Evolutionary conservation across 225 moss, liverwort and hornwort genomes (phyloP), one percentile per base, ranked within the genome.

Genomic region (Antitrichia curtipendula): DNA sequence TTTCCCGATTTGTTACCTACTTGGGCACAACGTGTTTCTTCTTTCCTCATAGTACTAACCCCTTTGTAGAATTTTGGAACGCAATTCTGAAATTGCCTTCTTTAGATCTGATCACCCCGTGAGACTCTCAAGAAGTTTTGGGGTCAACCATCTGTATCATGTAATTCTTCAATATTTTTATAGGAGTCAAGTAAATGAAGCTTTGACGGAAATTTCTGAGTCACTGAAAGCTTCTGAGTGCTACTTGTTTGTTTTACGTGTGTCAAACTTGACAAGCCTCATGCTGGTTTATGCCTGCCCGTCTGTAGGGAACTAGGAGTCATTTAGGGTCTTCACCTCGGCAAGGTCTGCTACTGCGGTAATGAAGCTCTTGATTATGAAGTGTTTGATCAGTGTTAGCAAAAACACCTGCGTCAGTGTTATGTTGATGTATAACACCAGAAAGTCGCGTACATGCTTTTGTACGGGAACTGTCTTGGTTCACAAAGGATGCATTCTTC

Each of bases 131-230:
- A 70, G 63, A 84, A 49, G 56, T 56, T 85, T 69, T 69, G 61
- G 84, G 79, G 78, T 80, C 63, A 79, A 78, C 64, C 66, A 53
- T 87, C 84, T 92, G 90, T 89, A 90, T 68, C 58, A 89, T 89
- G 79, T 68, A 65, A 73, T 87, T 66, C 87, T 82, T 90, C 71
- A 73, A 59, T 82, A 71, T 72, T 60, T 76, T 84, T 71, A 27
- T 38, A 71, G 59, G n/a, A 81, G 15, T 49, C 15, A 27, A 87
- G 85, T 75, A 50, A 75, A n/a, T 82, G 47, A 83, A 84, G 81
- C 54, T 76, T 90, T 81, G n/a, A 69, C 43, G 47, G 52, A 71
- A 75, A 82, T 40, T 78, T n/a, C 38, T 25, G 57, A 57, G 78
- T 57, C 40, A 54, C 40, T 40, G 57, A 28, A 40, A 8, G 18